Percentiles rank a stretch among this genome's conserved stretches.
phyloP scores from a whole-genome alignment of 139 green algal species.

The Nannochloris sp. region DNA sequence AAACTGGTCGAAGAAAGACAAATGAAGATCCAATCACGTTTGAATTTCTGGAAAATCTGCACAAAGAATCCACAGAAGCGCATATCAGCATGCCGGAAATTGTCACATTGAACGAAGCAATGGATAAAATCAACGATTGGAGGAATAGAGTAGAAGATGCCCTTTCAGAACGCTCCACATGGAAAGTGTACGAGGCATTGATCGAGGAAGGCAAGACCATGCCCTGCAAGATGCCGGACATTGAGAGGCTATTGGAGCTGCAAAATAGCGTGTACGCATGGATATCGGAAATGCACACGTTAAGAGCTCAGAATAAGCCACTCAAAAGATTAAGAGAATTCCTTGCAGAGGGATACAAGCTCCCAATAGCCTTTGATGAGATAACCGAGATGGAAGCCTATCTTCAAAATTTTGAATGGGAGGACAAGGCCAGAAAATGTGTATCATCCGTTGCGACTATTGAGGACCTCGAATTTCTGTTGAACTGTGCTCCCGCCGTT shows the following conservation, averaged over 20 bases:
- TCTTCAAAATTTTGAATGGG: constrained; percentile 40
- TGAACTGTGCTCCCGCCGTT: no score
- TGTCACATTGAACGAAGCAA: constrained; percentile 11
- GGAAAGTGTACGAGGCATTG: constrained; percentile 13
- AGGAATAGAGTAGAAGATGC: constrained; percentile 13
- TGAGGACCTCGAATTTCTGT: background rate
- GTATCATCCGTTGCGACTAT: constrained; percentile 8
- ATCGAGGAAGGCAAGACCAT: constrained; percentile 21
- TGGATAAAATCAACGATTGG: constrained; percentile 33
- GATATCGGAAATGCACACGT: constrained; percentile 5
- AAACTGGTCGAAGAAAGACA: constrained; percentile 2
- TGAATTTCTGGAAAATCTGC: constrained; percentile 23
- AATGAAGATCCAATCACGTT: constrained; percentile 8
- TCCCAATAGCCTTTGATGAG: constrained; percentile 33
- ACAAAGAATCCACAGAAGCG: constrained; percentile 10
- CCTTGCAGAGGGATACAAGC: constrained; percentile 15
- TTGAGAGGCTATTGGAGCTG: constrained; percentile 18
- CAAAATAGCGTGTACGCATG: constrained; percentile 25
- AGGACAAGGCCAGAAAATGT: constrained; percentile 33
- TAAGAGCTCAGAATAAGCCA: constrained; percentile 11
- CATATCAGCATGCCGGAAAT: constrained; percentile 32
- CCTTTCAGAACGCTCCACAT: constrained; percentile 9
- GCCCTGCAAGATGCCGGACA: constrained; percentile 27
- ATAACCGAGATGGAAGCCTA: constrained; percentile 28
- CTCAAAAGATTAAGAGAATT: constrained; percentile 27